A percentile compares a stretch with the other conserved stretches of the same genome.
These are phyloP conservation scores for Ophiocytium majus DNA, from an alignment of 352 stramenopile species.

Conservation along the genomic window DNA sequence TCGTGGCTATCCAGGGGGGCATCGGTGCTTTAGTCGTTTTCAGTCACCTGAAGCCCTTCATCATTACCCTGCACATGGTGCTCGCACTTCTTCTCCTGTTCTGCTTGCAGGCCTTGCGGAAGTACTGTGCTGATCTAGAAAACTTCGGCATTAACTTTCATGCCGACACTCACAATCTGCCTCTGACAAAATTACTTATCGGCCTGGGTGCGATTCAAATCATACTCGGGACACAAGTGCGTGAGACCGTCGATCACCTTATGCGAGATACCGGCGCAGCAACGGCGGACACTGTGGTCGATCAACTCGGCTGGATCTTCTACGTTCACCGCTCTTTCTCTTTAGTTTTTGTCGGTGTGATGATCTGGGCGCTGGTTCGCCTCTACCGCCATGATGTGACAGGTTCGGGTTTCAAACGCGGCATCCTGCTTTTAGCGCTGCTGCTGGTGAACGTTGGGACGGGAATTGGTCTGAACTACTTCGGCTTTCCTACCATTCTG, in stretches of 20 bases:
- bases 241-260: not conserved
- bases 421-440: no score
- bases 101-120: not conserved
- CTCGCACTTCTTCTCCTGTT: slow-evolving; percentile 5
- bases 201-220: no score
- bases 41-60: slow-evolving; percentile 5
- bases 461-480: slow-evolving; percentile 2
- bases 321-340: slow-evolving; percentile 2
- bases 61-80: slow-evolving; percentile 7
- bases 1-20: not conserved
- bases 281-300: not conserved
- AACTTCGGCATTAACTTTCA: no score
- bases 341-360: not conserved
- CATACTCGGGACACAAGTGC: not conserved
- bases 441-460: not conserved
- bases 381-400: no score
- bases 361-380: no score
- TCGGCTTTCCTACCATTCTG: not conserved
- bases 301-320: not conserved
- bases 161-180: no score
- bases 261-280: not conserved
- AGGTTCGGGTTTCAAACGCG: no score
- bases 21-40: not conserved
- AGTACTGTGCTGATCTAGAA: slow-evolving; percentile 8
- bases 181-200: no score